Evolutionary conservation across 768 basidiomycete genomes (phyloP).

Genomic region (Mycena sanguinolenta): DNA sequence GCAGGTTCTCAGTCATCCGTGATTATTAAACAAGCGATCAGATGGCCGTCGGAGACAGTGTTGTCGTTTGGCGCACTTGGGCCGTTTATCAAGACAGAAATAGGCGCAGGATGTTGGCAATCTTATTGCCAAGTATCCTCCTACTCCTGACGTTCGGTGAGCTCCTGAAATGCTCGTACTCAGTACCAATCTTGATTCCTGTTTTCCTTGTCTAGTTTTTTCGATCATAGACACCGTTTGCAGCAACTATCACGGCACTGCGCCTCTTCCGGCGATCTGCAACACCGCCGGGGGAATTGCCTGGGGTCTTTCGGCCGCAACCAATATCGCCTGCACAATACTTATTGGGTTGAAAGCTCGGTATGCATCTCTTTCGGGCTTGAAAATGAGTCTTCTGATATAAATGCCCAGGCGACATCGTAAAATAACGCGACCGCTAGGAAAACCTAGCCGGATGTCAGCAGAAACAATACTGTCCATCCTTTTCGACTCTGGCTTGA

Average conservation of each 20-base stretch:
- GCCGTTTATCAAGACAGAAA: background rate
- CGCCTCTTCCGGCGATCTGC: constrained; percentile 20
- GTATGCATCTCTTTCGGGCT: constrained; percentile 24
- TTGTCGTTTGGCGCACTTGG: background rate
- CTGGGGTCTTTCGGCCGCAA: constrained; percentile 22
- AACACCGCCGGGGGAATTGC: constrained; percentile 10
- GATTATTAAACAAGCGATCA: constrained; percentile 20
- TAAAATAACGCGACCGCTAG: constrained; percentile 22
- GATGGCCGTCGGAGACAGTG: constrained; percentile 4
- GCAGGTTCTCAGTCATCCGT: constrained; percentile 18
- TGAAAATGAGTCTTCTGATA: constrained; percentile 10
- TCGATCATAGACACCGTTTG: constrained; percentile 25
- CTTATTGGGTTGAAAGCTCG: constrained; percentile 26
- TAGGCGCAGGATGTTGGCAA: background rate
- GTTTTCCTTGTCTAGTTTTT: constrained; percentile 19
- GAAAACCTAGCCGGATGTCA: constrained; percentile 21
- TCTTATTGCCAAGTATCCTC: constrained; percentile 23
- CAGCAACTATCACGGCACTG: constrained; percentile 21
- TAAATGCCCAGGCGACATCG: constrained; percentile 17
- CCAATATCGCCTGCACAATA: no score
- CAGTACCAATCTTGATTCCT: constrained; percentile 10
- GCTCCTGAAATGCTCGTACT: constrained; percentile 15
- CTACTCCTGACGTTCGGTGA: constrained; percentile 25
- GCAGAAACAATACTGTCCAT: constrained; percentile 22
- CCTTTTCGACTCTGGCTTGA: constrained; percentile 26